A percentile compares a stretch with the other conserved stretches of the same genome.
Evolutionary conservation across 2,329 filamentous ascomycete species (phyloP).

Genomic region (Aspergillus unguis): DNA sequence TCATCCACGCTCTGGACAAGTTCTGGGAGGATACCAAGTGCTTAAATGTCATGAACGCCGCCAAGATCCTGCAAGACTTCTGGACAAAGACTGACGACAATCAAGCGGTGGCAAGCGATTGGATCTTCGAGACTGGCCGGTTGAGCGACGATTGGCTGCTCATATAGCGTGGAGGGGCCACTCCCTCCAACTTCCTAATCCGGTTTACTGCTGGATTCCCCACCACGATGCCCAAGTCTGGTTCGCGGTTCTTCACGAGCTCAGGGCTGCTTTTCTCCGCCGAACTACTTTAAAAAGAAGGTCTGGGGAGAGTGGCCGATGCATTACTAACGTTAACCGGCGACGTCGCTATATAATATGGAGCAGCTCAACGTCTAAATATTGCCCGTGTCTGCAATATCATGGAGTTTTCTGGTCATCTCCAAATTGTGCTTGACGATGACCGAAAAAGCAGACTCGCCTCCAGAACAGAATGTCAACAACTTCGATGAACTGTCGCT

Average conservation of each 20-base stretch:
- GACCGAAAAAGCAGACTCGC: slow-evolving; percentile 8
- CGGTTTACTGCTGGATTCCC: slow-evolving; percentile 7
- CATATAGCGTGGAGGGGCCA: slow-evolving; percentile 18
- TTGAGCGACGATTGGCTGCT: slow-evolving; percentile 15
- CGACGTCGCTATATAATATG: not conserved
- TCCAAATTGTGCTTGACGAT: not conserved
- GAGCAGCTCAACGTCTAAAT: no score
- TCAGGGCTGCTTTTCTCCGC: not conserved
- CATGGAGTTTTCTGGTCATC: not conserved
- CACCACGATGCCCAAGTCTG: not conserved
- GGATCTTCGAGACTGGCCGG: slow-evolving; percentile 12
- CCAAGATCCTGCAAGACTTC: slow-evolving; percentile 14
- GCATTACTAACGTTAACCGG: slow-evolving; percentile 1
- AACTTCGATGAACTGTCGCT: slow-evolving; percentile 28
- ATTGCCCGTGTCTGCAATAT: not conserved
- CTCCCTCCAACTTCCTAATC: slow-evolving; percentile 24
- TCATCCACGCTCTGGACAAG: slow-evolving; percentile 9
- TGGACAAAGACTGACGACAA: slow-evolving; percentile 11
- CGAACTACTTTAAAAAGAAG: slow-evolving; percentile 6
- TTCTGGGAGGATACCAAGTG: slow-evolving; percentile 21
- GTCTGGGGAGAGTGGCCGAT: not conserved
- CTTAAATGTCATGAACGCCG: slow-evolving; percentile 22
- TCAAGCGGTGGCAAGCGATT: not conserved
- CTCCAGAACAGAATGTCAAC: slow-evolving; percentile 17
- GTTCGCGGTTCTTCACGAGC: not conserved